A percentile compares a stretch with the other conserved stretches of the same genome.
Evolutionary conservation across 2,329 filamentous ascomycete genomes (phyloP).

Genomic region (Intubia oerlemansii): DNA sequence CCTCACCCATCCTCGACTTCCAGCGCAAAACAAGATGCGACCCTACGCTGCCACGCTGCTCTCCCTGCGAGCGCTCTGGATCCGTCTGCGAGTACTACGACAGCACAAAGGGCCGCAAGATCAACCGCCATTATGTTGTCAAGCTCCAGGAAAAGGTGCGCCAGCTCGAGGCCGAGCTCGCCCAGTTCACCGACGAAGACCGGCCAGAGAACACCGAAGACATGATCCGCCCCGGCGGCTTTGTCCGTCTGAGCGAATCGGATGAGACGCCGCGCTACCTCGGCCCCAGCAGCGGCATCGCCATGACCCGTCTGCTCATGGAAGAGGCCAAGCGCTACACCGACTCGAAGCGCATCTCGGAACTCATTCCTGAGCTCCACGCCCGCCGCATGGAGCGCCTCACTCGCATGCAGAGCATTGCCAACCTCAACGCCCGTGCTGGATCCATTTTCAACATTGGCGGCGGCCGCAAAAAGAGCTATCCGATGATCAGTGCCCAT

Average conservation of each 20-base stretch:
- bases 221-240: slow-evolving; percentile 67
- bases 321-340: slow-evolving; percentile 90
- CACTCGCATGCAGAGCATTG: slow-evolving; percentile 44
- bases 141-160: slow-evolving; percentile 74
- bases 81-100: slow-evolving; percentile 92
- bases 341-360: slow-evolving; percentile 74
- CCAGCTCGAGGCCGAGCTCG: slow-evolving; percentile 61
- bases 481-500: slow-evolving; percentile 72
- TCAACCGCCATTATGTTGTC: slow-evolving; percentile 82
- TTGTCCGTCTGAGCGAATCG: slow-evolving; percentile 64
- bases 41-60: slow-evolving; percentile 72
- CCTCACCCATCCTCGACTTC: no score
- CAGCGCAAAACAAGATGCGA: slow-evolving; percentile 95
- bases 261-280: slow-evolving; percentile 78
- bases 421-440: slow-evolving; percentile 26
- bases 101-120: slow-evolving; percentile 63
- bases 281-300: slow-evolving; percentile 85
- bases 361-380: slow-evolving; percentile 61
- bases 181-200: slow-evolving; percentile 58
- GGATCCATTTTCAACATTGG: slow-evolving; percentile 24
- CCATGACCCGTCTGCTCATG: slow-evolving; percentile 88
- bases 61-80: slow-evolving; percentile 80
- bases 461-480: slow-evolving; percentile 58
- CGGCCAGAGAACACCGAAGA: slow-evolving; percentile 55
- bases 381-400: slow-evolving; percentile 29